phyloP scores from a whole-genome alignment of 164 flowering plant species.

The Platanus orientalis region DNA sequence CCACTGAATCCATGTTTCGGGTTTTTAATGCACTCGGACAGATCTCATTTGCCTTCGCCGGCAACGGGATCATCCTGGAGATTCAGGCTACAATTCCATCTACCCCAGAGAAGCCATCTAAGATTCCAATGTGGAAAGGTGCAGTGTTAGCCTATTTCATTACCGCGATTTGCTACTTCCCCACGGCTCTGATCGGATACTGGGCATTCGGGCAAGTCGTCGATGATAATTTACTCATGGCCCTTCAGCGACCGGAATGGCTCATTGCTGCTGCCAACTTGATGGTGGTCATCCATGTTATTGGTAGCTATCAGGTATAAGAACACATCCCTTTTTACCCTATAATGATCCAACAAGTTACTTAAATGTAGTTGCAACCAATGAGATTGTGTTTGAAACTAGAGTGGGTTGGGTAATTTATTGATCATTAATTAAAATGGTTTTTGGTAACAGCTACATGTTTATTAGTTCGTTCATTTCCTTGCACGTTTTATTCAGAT shows the following conservation, averaged over 20 bases:
- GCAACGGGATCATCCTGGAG: constrained; percentile 81
- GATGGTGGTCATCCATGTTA: constrained; percentile 91
- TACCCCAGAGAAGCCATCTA: constrained; percentile 80
- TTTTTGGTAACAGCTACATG: too few relatives aligned
- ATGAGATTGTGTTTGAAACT: too few relatives aligned
- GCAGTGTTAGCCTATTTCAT: constrained; percentile 60
- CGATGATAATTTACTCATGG: constrained; percentile 65
- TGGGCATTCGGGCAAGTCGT: constrained; percentile 89
- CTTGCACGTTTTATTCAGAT: too few relatives aligned
- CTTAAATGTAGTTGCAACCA: too few relatives aligned
- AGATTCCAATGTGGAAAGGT: constrained; percentile 82
- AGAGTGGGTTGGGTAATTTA: too few relatives aligned
- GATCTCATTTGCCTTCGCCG: constrained; percentile 84
- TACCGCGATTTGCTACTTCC: constrained; percentile 81
- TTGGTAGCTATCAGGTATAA: constrained; percentile 87
- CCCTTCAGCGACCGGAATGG: constrained; percentile 68
- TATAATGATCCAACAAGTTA: too few relatives aligned
- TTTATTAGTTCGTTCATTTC: too few relatives aligned
- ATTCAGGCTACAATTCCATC: constrained; percentile 96
- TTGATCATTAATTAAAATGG: too few relatives aligned
- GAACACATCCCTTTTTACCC: neutral
- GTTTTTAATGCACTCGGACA: constrained; percentile 83
- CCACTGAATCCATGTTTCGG: constrained; percentile 58
- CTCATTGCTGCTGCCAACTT: constrained; percentile 88
- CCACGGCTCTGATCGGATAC: constrained; percentile 79